These are phyloP conservation scores for Microthlaspi erraticum DNA, from an alignment of 345 rosid species.

Conservation along the genomic window DNA sequence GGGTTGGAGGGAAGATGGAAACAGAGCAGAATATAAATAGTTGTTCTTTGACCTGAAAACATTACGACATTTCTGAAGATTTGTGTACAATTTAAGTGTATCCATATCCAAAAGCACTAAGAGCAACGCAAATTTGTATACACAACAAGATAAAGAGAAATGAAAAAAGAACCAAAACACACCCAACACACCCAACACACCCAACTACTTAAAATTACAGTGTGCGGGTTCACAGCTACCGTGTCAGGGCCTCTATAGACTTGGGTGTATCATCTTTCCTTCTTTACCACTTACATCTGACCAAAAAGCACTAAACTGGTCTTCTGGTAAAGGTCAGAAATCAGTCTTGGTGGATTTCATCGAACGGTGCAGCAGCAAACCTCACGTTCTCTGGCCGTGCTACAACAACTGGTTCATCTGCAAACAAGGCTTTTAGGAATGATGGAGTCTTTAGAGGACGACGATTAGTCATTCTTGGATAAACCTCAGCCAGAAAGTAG, in stretches of 20 bases:
- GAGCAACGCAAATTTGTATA: conserved; percentile 28
- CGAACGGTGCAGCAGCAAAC: conserved; percentile 79
- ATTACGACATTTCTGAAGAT: not conserved
- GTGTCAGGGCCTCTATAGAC: conserved; percentile 21
- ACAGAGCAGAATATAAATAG: too few species aligned
- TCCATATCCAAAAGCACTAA: conserved; percentile 19
- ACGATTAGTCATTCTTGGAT: conserved; percentile 91
- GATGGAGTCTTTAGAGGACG: conserved; percentile 83
- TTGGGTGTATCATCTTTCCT: conserved; percentile 23
- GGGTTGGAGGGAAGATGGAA: too few species aligned
- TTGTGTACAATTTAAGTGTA: conserved; percentile 28
- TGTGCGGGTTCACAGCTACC: not conserved
- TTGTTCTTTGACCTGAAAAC: not conserved
- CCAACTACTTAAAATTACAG: conserved; percentile 33
- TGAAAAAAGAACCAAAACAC: conserved; percentile 14
- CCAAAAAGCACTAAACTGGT: not conserved
- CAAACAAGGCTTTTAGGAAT: conserved; percentile 79
- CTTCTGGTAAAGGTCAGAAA: not conserved
- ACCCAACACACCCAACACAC: conserved; percentile 36
- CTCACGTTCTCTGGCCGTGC: conserved; percentile 79
- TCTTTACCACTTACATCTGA: conserved; percentile 22
- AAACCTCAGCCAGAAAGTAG: conserved; percentile 95
- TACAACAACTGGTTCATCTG: conserved; percentile 83
- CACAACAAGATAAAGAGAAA: conserved; percentile 16
- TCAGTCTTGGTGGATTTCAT: conserved; percentile 72